phyloP scores from a whole-genome alignment of 2,329 filamentous ascomycete species.

The Calonectria pseudoturangicola region DNA sequence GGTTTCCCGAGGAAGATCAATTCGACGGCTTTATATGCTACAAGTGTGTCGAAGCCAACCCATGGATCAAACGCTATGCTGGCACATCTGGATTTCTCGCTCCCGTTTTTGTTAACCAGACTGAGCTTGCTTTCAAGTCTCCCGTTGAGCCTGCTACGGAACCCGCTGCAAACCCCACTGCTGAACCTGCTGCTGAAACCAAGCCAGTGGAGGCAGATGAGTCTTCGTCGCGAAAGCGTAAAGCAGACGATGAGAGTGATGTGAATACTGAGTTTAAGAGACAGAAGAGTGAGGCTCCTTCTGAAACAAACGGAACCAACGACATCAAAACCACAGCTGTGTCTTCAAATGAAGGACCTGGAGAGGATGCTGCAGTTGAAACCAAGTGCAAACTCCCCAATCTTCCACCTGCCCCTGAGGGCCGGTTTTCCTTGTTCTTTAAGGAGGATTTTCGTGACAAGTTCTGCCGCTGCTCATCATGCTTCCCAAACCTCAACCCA shows the following conservation, averaged over 20 bases:
- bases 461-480: slow-evolving; percentile 88
- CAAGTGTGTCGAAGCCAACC: slow-evolving; percentile 90
- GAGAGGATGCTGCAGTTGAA: slow-evolving; percentile 29
- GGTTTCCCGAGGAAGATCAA: slow-evolving; percentile 91
- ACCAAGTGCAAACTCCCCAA: slow-evolving; percentile 75
- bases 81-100: slow-evolving; percentile 86
- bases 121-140: slow-evolving; percentile 1
- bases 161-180: neutral
- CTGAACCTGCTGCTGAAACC: neutral
- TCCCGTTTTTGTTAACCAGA: slow-evolving; percentile 75
- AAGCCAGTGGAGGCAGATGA: slow-evolving; percentile 35
- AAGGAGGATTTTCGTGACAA: slow-evolving; percentile 85
- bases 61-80: slow-evolving; percentile 94
- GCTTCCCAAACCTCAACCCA: slow-evolving; percentile 82
- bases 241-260: slow-evolving; percentile 72
- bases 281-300: slow-evolving; percentile 65
- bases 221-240: slow-evolving; percentile 76
- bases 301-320: slow-evolving; percentile 16
- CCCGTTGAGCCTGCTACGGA: neutral
- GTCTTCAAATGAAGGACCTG: slow-evolving; percentile 41
- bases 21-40: slow-evolving; percentile 96
- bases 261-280: slow-evolving; percentile 69
- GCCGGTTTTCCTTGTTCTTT: slow-evolving; percentile 88
- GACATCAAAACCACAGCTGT: slow-evolving; percentile 10
- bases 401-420: slow-evolving; percentile 73